Evolutionary conservation across 2,329 filamentous ascomycete genomes (phyloP).

Genomic region (Periconia sp.): DNA sequence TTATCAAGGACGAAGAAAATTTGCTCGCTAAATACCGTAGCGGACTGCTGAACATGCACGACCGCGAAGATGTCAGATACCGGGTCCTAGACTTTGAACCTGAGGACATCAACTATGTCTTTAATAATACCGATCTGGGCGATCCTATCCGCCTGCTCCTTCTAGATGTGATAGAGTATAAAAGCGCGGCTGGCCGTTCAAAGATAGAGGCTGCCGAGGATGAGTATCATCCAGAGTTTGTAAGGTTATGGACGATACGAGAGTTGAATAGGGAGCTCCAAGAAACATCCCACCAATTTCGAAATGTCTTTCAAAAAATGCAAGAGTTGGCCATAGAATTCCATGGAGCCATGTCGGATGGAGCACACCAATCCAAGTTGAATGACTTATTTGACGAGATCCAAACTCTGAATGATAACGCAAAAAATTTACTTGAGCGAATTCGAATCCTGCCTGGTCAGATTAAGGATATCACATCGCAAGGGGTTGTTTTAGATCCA

Average conservation of each 20-base stretch:
- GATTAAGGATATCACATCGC: no score
- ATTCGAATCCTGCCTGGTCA: no score
- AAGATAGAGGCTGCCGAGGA: neutral
- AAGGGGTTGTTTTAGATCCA: no score
- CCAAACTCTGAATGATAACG: no score
- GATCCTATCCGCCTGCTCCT: slow-evolving; percentile 13
- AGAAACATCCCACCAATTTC: neutral
- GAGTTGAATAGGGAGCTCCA: no score
- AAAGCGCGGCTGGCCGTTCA: neutral
- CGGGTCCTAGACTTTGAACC: slow-evolving; percentile 10
- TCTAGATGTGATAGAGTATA: slow-evolving; percentile 10
- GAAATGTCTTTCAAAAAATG: neutral
- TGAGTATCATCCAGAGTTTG: neutral
- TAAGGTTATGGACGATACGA: slow-evolving; percentile 2
- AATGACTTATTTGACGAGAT: no score
- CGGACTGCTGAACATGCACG: neutral
- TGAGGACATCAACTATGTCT: slow-evolving; percentile 10
- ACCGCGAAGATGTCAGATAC: neutral
- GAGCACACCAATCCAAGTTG: no score
- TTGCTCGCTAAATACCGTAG: neutral
- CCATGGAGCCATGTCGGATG: no score
- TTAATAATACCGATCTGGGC: slow-evolving; percentile 1
- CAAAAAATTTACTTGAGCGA: no score
- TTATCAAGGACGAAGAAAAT: slow-evolving; percentile 1
- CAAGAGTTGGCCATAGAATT: neutral